Percentiles rank a stretch among this genome's conserved stretches.
Conservation (phyloP, 2,329 filamentous ascomycete species). For the Apiospora hydei region DNA sequence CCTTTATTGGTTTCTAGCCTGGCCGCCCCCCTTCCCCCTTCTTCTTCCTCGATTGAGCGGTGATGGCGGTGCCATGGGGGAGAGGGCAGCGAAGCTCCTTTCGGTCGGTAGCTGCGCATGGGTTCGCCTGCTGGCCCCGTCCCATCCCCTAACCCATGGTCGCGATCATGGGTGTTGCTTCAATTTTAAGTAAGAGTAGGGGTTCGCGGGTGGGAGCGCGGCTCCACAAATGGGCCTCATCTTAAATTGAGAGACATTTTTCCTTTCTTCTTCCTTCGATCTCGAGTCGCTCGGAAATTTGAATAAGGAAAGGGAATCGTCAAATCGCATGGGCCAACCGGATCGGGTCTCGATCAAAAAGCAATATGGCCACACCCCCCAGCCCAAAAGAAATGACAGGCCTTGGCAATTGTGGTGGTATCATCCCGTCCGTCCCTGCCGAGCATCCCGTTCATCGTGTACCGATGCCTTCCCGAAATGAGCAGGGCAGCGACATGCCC, state of each 20-base stretch:
- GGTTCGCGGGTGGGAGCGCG: slow-evolving; percentile 4
- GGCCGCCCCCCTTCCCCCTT: background rate
- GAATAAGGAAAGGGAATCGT: background rate
- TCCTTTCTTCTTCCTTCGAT: background rate
- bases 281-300: background rate
- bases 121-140: slow-evolving; percentile 8
- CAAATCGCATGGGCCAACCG: background rate
- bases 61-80: slow-evolving; percentile 19
- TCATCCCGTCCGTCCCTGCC: background rate
- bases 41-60: background rate
- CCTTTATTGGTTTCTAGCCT: slow-evolving; percentile 15
- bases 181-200: slow-evolving; percentile 18
- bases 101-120: background rate
- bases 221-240: slow-evolving; percentile 21
- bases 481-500: background rate
- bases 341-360: slow-evolving; percentile 10
- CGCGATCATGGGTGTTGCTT: slow-evolving; percentile 6
- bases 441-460: background rate
- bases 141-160: background rate
- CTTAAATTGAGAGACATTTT: slow-evolving; percentile 9
- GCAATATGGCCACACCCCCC: background rate
- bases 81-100: background rate
- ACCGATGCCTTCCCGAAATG: background rate
- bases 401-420: background rate
- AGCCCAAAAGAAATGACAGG: slow-evolving; percentile 8